A percentile compares a stretch with the other conserved stretches of the same genome.
These are phyloP conservation scores for Epichloe gansuensis DNA, from an alignment of 2,329 filamentous ascomycete genomes.

Conservation along the genomic window DNA sequence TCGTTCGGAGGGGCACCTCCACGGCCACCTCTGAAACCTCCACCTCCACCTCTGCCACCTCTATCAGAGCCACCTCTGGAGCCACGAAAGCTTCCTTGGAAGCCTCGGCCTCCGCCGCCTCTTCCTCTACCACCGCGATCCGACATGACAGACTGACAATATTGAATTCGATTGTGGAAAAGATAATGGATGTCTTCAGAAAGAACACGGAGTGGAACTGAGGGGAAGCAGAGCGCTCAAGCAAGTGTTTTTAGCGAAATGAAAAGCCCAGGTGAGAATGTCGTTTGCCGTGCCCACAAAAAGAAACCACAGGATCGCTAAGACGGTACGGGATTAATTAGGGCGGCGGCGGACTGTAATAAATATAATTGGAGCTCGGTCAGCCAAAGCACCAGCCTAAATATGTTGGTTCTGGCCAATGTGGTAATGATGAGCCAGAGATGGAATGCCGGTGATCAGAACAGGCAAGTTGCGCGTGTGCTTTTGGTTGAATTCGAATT, in stretches of 20 bases:
- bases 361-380: neutral
- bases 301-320: neutral
- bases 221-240: neutral
- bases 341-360: neutral
- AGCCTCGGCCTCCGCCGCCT: slow-evolving; percentile 7
- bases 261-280: neutral
- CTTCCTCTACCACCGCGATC: slow-evolving; percentile 17
- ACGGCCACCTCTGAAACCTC: slow-evolving; percentile 6
- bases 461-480: no score
- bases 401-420: neutral
- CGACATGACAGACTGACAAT: slow-evolving; percentile 11
- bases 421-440: neutral
- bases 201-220: no score
- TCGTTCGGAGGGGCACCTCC: slow-evolving; percentile 14
- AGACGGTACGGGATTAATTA: neutral
- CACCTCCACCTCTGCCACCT: slow-evolving; percentile 5
- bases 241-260: neutral
- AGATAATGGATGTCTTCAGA: no score
- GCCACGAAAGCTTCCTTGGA: slow-evolving; percentile 3
- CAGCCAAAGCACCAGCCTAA: neutral
- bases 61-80: slow-evolving; percentile 10
- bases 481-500: no score
- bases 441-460: neutral
- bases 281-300: neutral
- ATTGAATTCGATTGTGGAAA: neutral